Base-by-base conservation (phyloP, 176 grass and related monocot species). In the Areca catechu region DNA sequence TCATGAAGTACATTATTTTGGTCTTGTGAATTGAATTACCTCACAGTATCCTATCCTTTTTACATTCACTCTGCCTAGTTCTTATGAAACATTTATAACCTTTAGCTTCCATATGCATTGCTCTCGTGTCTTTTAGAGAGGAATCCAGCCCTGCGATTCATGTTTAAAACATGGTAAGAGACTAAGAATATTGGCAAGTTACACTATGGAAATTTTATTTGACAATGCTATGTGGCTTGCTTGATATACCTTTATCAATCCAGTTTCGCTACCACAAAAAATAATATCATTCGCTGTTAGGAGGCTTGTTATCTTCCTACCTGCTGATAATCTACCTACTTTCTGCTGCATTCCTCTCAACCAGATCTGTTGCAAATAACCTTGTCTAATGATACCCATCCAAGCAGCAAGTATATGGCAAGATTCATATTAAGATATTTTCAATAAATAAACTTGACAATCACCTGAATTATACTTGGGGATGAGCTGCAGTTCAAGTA, bases 301-400 rank as follows among this genome's bases (percentile, higher is more conserved):
- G 24, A 98, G 75, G 70, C 88, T 85, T 6, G 88, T 89, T 52
- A 92, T 80, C 76, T 92, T 98, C 70, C 81, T 82, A 17, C 93
- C 87, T 70, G 78, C 84, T n/a, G 82, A 73, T 80, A 98, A 74
- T 69, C 87, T 88, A 37, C 84, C 93, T 65, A 98, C 83, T 62
- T 83, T 98, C 70, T 92, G 84, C 63, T 82, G 77, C 52, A 81
- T 88, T 67, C 85, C 93, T 82, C 87, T 88, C 81, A 98, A 77
- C 87, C 87, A 92, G 77, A 98, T 92, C 93, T 98, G 25, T 65
- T 20, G 56, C 43, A 58, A 50, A 84, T 52, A n/a, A 43, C 68
- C 37, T 81, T 22, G 54, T 51, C 76, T 5, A 63, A 76, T 24
- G 9, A 43, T 43, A 63, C 4, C 20, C 4, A 63, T 52, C 5